Percentiles rank a stretch among this genome's conserved stretches.
Conservation (phyloP, 139 green algal genomes). For the Picochlorum sp. region DNA sequence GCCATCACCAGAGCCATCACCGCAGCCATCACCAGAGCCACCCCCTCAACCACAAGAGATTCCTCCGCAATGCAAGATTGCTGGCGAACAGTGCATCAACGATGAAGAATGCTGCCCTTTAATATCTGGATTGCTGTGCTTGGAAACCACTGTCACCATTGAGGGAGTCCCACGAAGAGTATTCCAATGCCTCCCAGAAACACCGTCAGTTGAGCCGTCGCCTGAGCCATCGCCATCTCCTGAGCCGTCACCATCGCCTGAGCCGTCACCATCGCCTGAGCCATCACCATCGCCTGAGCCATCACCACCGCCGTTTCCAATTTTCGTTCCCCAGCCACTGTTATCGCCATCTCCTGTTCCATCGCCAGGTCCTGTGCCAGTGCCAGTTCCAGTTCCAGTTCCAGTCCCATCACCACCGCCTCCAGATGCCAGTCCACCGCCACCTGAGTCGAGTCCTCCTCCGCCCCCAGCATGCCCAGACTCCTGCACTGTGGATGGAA, state of each 20-base stretch:
- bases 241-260: too few species aligned
- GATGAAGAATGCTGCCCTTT: conserved; percentile 3
- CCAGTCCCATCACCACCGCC: background rate
- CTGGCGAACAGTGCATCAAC: background rate
- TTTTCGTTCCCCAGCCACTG: too few species aligned
- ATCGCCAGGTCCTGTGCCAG: background rate
- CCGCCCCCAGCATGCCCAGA: too few species aligned
- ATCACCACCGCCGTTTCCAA: background rate
- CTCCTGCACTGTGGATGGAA: too few species aligned
- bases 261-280: background rate
- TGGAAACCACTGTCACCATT: background rate
- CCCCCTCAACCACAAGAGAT: background rate
- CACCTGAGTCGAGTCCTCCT: too few species aligned
- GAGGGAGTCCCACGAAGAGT: background rate
- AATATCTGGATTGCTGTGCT: background rate
- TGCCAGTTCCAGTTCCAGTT: background rate
- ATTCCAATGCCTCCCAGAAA: background rate
- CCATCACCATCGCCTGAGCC: background rate
- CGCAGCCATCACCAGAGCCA: background rate
- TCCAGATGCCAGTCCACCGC: too few species aligned
- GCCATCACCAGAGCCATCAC: background rate
- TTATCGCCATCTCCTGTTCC: background rate
- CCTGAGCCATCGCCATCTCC: background rate
- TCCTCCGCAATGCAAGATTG: background rate
- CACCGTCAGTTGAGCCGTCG: background rate